A percentile compares a stretch with the other conserved stretches of the same genome.
Evolutionary conservation across 495 filamentous ascomycete genomes (phyloP).

Genomic region (Sphaerosporella brunnea): DNA sequence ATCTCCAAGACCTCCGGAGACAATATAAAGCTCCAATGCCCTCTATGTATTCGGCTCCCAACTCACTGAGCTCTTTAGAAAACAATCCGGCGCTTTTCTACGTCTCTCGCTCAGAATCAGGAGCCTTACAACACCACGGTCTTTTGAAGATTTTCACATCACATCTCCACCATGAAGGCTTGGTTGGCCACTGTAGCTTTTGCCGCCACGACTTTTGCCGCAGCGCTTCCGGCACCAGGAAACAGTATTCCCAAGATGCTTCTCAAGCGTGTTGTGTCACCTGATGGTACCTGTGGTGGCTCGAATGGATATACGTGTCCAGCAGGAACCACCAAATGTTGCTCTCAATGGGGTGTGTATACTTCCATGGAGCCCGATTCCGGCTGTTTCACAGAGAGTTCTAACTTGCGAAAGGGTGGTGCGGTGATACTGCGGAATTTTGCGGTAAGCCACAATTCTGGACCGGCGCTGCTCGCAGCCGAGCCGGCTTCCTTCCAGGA

Average conservation of each 20-base stretch:
- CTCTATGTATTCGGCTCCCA: no score
- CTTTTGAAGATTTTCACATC: no score
- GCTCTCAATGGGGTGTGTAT: conserved; percentile 20
- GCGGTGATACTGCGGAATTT: conserved; percentile 13
- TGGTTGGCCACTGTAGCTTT: neutral
- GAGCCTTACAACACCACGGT: no score
- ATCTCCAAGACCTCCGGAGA: no score
- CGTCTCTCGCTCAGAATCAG: no score
- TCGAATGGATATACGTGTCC: conserved; percentile 6
- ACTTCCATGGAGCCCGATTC: neutral
- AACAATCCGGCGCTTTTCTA: no score
- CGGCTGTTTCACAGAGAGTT: neutral
- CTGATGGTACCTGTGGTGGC: conserved; percentile 6
- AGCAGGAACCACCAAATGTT: conserved; percentile 8
- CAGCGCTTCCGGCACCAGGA: neutral
- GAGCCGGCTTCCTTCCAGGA: neutral
- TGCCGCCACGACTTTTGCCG: neutral
- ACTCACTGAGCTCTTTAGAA: no score
- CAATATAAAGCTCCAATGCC: no score
- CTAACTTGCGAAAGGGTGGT: conserved; percentile 8
- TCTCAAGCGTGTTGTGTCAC: neutral
- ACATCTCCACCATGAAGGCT: conserved; percentile 5
- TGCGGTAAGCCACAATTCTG: no score
- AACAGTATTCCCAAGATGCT: neutral
- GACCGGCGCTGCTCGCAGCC: neutral